Evolutionary conservation across 768 basidiomycete genomes (phyloP), one percentile per base, ranked within the genome.

Genomic region (Boletus rufocinnamomeus): DNA sequence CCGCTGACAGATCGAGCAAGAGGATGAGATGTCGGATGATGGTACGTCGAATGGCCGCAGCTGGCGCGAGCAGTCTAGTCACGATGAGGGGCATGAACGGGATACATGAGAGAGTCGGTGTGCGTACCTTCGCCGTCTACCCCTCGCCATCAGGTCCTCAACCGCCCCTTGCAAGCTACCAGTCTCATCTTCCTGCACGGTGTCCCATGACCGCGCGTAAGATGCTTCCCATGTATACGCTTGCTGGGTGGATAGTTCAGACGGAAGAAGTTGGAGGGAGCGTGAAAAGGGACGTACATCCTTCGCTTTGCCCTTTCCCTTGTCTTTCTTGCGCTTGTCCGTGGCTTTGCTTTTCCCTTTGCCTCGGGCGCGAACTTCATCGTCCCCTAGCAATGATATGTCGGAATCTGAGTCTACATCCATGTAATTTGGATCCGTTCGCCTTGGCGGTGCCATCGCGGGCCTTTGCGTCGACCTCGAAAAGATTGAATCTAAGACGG

Each of bases 1-100:
- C 85, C 2, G 84, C 75, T 0, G 95, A 97, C 2, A 98, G 80
- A 72, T 99, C 97, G 14, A 99, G 79, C n/a, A 98, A 74, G 19
- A 99, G 82, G 56, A 97, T 82, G 46, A 98, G 82, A 72, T 99
- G 97, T 28, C 97, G 89, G 62, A 99, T 98, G 70, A 99, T 98
- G 38, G 94, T 92, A 13, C 97, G 84, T 30, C 97, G 88, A 54
- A 98, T 88, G 21, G 97, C 92, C 14, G 86, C 81, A 11, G 90
- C 84, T n/a, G 93, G 91, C 1, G 85, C 88, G 27, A 92, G 80
- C 9, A 95, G 76, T 67, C 92, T 93, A n/a, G n/a, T 45, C 35
- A 13, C 48, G 7, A 30, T 69, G 37, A 67, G 55, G 9, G 19
- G 50, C 41, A 53, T 46, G 9, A 43, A 43, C 50, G 14, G 48